Evolutionary conservation across 2,329 filamentous ascomycete species (phyloP).

Genomic region (Venturia carpophila): DNA sequence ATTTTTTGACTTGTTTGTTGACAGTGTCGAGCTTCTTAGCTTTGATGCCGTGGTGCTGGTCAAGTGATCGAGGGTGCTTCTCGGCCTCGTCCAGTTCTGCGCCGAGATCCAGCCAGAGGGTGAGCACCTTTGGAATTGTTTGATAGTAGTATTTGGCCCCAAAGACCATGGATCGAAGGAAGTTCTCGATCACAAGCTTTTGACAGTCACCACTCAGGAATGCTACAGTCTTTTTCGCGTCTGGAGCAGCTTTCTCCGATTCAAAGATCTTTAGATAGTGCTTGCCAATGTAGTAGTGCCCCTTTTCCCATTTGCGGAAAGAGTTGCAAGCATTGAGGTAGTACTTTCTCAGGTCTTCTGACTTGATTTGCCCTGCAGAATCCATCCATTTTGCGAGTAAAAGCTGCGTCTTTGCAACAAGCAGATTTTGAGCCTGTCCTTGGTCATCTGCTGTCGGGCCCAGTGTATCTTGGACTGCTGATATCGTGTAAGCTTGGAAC

Average conservation of each 20-base stretch:
- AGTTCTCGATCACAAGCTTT: slow-evolving; percentile 88
- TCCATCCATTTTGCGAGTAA: slow-evolving; percentile 96
- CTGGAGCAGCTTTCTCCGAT: slow-evolving; percentile 70
- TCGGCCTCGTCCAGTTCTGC: slow-evolving; percentile 53
- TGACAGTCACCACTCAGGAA: slow-evolving; percentile 70
- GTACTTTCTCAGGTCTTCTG: slow-evolving; percentile 66
- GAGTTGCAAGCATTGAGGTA: slow-evolving; percentile 76
- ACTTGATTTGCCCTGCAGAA: slow-evolving; percentile 85
- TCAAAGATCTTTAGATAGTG: slow-evolving; percentile 97
- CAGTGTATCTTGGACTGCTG: slow-evolving; percentile 31
- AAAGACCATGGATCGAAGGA: slow-evolving; percentile 74
- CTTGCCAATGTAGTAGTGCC: slow-evolving; percentile 91
- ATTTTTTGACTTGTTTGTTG: slow-evolving; percentile 71
- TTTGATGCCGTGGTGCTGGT: slow-evolving; percentile 19
- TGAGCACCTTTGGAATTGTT: slow-evolving; percentile 82
- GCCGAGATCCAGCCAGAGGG: slow-evolving; percentile 88
- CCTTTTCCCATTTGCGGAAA: slow-evolving; percentile 77
- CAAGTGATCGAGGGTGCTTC: slow-evolving; percentile 39
- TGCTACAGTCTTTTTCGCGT: slow-evolving; percentile 56
- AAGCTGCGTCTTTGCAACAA: slow-evolving; percentile 73
- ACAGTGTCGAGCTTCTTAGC: slow-evolving; percentile 47
- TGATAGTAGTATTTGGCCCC: slow-evolving; percentile 96
- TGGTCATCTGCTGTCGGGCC: slow-evolving; percentile 31
- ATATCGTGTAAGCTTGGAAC: slow-evolving; percentile 46
- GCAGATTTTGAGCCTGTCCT: slow-evolving; percentile 44